A percentile compares a stretch with the other conserved stretches of the same genome.
phyloP scores from a whole-genome alignment of 345 rosid species.

The Eucalyptus coolabah region DNA sequence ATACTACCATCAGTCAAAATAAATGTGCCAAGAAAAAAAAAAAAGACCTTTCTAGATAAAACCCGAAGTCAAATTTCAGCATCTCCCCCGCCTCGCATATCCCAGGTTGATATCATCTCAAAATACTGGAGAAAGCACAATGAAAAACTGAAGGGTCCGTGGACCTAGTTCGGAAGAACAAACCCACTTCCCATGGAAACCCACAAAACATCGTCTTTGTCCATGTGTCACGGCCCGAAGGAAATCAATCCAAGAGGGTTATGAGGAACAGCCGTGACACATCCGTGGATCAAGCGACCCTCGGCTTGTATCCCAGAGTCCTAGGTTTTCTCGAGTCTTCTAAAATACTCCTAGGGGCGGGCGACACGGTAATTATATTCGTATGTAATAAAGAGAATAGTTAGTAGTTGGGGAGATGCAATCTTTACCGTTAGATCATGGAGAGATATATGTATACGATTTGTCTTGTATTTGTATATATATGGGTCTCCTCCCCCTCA shows the following conservation, averaged over 20 bases:
- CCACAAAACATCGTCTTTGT: background rate
- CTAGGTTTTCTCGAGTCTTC: no score
- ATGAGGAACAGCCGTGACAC: no score
- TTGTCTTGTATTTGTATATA: no score
- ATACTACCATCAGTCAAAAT: background rate
- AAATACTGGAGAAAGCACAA: background rate
- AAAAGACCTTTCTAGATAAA: background rate
- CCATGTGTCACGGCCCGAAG: no score
- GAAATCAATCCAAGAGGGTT: no score
- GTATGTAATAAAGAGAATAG: no score
- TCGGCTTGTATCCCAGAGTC: no score
- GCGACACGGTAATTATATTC: no score
- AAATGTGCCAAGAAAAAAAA: background rate
- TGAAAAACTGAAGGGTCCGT: background rate
- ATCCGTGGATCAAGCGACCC: no score
- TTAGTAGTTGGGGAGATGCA: no score
- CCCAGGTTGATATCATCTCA: background rate
- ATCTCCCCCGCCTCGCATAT: background rate
- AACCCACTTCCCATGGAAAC: background rate
- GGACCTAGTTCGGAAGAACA: background rate
- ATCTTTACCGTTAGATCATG: no score
- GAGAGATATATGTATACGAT: accelerated
- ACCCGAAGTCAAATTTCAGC: background rate
- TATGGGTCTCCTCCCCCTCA: no score
- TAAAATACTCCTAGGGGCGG: accelerated